A percentile compares a stretch with the other conserved stretches of the same genome.
Conservation (phyloP, 352 stramenopile species). For the Phytophthora podocarpi region DNA sequence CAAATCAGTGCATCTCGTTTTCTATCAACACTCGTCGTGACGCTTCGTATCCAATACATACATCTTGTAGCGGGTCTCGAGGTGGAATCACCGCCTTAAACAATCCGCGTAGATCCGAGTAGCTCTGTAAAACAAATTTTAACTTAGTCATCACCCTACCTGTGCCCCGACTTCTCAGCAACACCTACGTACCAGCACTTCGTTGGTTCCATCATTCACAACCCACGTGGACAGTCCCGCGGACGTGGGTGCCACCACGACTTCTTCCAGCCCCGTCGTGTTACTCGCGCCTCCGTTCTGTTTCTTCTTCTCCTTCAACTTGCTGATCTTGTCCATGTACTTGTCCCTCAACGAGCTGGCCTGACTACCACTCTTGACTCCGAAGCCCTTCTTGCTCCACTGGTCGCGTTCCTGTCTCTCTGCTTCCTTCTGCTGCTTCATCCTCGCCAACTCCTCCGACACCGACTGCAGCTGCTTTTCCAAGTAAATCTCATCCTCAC, state of each 20-base stretch:
- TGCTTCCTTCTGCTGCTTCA: conserved; percentile 35
- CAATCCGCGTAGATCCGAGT: conserved; percentile 60
- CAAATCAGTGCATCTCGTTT: neutral
- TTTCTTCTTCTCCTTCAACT: conserved; percentile 64
- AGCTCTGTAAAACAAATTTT: conserved; percentile 52
- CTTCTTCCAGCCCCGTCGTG: conserved; percentile 31
- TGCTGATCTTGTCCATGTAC: conserved; percentile 78
- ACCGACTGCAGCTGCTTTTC: conserved; percentile 62
- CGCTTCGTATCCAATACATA: conserved; percentile 22
- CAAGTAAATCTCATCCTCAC: conserved; percentile 58
- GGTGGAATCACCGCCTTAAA: conserved; percentile 69
- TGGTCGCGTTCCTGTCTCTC: conserved; percentile 29
- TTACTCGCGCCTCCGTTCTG: conserved; percentile 15
- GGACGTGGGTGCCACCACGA: conserved; percentile 35
- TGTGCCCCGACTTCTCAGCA: conserved; percentile 3
- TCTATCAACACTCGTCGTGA: neutral
- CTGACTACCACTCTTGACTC: conserved; percentile 14
- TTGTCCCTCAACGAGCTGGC: conserved; percentile 55
- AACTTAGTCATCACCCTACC: neutral
- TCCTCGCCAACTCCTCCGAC: conserved; percentile 26
- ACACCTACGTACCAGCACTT: conserved; percentile 60
- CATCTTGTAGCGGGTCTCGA: conserved; percentile 49
- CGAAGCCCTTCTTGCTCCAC: conserved; percentile 16
- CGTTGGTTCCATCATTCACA: conserved; percentile 73
- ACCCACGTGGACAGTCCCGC: conserved; percentile 74